These are phyloP conservation scores for Nakazawaea peltata DNA, from an alignment of 805 yeast species.

Conservation along the genomic window DNA sequence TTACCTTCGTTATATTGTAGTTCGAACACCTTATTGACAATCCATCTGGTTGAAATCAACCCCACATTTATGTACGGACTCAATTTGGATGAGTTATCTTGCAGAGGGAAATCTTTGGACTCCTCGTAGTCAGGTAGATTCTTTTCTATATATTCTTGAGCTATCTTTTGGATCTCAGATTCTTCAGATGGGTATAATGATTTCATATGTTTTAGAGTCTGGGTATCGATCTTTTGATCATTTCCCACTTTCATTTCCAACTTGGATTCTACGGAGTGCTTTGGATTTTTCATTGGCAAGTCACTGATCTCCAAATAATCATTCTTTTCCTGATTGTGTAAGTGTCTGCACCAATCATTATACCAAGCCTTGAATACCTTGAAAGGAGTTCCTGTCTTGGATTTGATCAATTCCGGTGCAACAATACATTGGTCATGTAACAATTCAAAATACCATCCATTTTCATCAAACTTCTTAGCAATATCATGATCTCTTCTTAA, in stretches of 20 bases:
- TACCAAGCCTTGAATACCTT: slow-evolving; percentile 39
- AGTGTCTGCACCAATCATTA: slow-evolving; percentile 26
- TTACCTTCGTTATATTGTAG: slow-evolving; percentile 14
- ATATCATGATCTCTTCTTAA: slow-evolving; percentile 22
- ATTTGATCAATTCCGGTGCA: slow-evolving; percentile 28
- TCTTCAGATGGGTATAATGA: slow-evolving; percentile 26
- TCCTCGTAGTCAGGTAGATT: slow-evolving; percentile 23
- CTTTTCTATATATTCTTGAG: slow-evolving; percentile 12
- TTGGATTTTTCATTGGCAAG: slow-evolving; percentile 1
- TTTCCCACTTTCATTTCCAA: neutral
- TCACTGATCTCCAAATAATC: slow-evolving; percentile 10
- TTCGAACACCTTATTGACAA: slow-evolving; percentile 25
- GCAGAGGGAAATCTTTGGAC: slow-evolving; percentile 23
- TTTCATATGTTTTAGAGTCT: slow-evolving; percentile 13
- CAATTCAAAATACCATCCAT: slow-evolving; percentile 18
- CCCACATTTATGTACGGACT: slow-evolving; percentile 42
- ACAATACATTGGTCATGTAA: slow-evolving; percentile 33
- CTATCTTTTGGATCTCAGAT: slow-evolving; percentile 20
- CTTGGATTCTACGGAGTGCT: neutral
- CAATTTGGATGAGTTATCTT: slow-evolving; percentile 29
- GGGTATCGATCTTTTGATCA: neutral
- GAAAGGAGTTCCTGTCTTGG: slow-evolving; percentile 28
- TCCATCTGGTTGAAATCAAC: slow-evolving; percentile 31
- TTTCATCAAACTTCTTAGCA: slow-evolving; percentile 11
- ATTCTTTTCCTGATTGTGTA: neutral